Base-by-base conservation (phyloP, 73 alveolate species). In the Paramecium primaurelia region DNA sequence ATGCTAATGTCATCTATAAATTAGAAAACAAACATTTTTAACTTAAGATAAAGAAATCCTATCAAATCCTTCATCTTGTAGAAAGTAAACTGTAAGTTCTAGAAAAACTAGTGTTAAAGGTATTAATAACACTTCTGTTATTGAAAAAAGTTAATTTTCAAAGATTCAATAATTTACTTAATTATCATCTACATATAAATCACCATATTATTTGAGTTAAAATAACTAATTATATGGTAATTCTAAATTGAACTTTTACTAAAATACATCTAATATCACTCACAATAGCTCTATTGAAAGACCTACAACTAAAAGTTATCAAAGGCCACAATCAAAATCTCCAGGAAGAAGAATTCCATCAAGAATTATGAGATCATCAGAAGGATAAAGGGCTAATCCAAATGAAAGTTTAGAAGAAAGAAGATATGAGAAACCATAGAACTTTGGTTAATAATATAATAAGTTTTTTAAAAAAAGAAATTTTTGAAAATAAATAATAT, bases 11-110 rank as follows among this genome's bases (percentile, higher is more conserved):
- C 88, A 75, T 25, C 36, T n/a, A 4, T 20, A 75, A 75, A 4
- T 14, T 14, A 38, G 88, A 10, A 42, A 75, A 12, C 34, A 75
- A 75, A 37, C 88, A 16, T 75, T 75, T 75, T n/a, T 75, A n/a
- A 75, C 88, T 36, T 16, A 42, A 38, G 58, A 36, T 8, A 42
- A 75, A 75, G 60, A 75, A 26, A n/a, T 38, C 9, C 6, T 42
- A 37, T 75, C 88, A 5, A 75, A 75, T 75, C 88, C 58, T 75
- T 75, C 88, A 12, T 75, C 88, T 3, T 38, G 88, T 20, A 75
- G 88, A 75, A 75, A 38, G 20, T 11, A 38, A 36, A 75, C 88
- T 16, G 68, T 14, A 7, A 64, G 84, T 64, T 64, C 84, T 32
- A 22, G 84, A 26, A 64, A 64, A 7, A 16, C 84, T 14, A 64